Conservation (phyloP, 768 basidiomycete genomes). For the Porphyrellus cyaneotinctus region DNA sequence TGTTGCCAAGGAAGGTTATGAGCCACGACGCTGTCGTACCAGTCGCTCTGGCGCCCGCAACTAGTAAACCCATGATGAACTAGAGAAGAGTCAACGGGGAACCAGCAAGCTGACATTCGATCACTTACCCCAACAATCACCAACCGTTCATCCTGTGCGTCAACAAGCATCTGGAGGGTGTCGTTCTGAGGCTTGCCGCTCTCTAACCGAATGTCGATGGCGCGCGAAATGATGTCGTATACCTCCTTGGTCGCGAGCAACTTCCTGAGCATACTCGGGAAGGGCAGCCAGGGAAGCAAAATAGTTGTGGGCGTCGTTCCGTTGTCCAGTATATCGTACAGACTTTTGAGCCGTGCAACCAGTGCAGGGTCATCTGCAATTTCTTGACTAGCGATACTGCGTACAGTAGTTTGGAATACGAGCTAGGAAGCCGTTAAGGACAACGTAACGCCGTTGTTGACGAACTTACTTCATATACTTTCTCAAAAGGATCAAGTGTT, state of each 20-base stretch:
- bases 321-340: constrained; percentile 66
- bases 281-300: constrained; percentile 74
- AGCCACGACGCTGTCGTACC: constrained; percentile 81
- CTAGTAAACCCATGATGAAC: constrained; percentile 81
- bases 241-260: constrained; percentile 71
- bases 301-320: constrained; percentile 71
- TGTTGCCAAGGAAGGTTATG: constrained; percentile 64
- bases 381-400: constrained; percentile 62
- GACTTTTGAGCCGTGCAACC: constrained; percentile 56
- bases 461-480: constrained; percentile 56
- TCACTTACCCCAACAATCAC: constrained; percentile 62
- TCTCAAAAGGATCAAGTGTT: constrained; percentile 67
- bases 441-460: background rate
- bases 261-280: constrained; percentile 66
- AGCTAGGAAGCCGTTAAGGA: constrained; percentile 38
- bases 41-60: constrained; percentile 77
- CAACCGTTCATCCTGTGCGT: constrained; percentile 62
- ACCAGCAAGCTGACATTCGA: constrained; percentile 14
- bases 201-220: constrained; percentile 53
- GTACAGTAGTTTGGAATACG: constrained; percentile 69
- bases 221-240: constrained; percentile 60
- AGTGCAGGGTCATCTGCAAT: constrained; percentile 61
- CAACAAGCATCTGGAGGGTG: constrained; percentile 71
- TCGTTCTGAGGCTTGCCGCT: constrained; percentile 59
- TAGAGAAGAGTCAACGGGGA: constrained; percentile 31